Evolutionary conservation across 2,329 filamentous ascomycete species (phyloP), one percentile per base, ranked within the genome.

Genomic region (Didymella glomerata): DNA sequence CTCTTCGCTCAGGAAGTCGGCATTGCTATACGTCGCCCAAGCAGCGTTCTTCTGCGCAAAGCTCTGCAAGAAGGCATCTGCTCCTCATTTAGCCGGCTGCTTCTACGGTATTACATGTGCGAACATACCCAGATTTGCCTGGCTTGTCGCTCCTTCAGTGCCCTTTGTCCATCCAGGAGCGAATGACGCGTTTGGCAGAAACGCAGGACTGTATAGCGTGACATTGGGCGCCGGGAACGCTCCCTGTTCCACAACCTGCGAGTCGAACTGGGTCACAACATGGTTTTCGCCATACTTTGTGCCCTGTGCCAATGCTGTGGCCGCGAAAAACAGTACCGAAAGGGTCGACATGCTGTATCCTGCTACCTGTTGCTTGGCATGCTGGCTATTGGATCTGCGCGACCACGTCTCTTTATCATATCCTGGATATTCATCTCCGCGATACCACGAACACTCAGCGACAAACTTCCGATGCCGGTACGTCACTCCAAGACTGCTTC

Each of bases 261-360:
- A 65, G 57, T 77, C 73, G n/a, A 64, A 58, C 11, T 64, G 63
- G 4, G 72, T 62, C 5, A 47, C 38, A 25, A 70, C 68, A 55
- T 71, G 68, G 44, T 77, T 76, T 28, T 74, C 62, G 46, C 75
- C 74, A 65, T 77, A 77, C 45, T 67, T 60, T 13, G 68, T 54
- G 49, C 57, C 57, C 54, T 71, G 69, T 13, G 67, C 66, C 18
- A 63, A 30, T 16, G 61, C 62, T 10, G 61, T 52, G 8, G 58
- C 60, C 14, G 65, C 60, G 30, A 67, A 66, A 27, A 66, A 16
- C 18, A 62, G 45, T 41, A 47, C 28, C 46, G 51, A 51, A 49
- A 62, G 14, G 5, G 52, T 41, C 30, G 56, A 52, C 60, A 62
- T 62, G 20, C 34, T 49, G 45, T 49, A 40, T 14, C 18, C 38